Conservation (phyloP, 441 rosid species). For the Euphorbia celastroides region DNA sequence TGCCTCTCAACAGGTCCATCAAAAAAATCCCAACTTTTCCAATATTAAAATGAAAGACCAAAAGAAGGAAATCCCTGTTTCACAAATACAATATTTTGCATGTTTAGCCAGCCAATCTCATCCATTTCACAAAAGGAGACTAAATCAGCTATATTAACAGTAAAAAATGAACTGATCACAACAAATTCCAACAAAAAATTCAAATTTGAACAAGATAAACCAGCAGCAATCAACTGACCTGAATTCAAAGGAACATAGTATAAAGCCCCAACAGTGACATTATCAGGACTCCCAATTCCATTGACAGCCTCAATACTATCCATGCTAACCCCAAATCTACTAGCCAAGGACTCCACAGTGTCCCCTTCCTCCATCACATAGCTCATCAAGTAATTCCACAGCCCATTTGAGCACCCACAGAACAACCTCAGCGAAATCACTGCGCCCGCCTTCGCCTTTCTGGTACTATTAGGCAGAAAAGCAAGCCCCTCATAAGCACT, state of each 20-base stretch:
- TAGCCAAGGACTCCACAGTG: conserved; percentile 73
- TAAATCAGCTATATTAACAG: not conserved
- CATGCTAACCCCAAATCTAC: conserved; percentile 95
- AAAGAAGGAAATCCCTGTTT: not conserved
- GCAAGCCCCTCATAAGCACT: conserved; percentile 84
- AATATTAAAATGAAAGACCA: not conserved
- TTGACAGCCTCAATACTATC: conserved; percentile 68
- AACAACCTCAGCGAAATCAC: conserved; percentile 84
- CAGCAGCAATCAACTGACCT: conserved; percentile 36
- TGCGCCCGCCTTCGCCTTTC: conserved; percentile 50
- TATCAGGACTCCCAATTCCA: conserved; percentile 73
- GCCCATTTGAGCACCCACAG: conserved; percentile 92
- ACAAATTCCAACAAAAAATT: not conserved
- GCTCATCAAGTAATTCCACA: conserved; percentile 97
- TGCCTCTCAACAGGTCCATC: not conserved
- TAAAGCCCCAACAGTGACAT: conserved; percentile 71
- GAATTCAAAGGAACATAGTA: conserved; percentile 84
- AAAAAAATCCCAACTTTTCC: not conserved
- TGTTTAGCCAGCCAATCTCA: not conserved
- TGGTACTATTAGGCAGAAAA: conserved; percentile 44
- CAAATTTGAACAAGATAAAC: not conserved
- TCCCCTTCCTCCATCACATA: conserved; percentile 77
- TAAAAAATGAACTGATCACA: not conserved
- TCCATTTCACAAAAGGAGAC: not conserved
- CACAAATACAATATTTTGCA: not conserved